Evolutionary conservation across 441 rosid genomes (phyloP).

Genomic region (Pelargonium fulgidum): DNA sequence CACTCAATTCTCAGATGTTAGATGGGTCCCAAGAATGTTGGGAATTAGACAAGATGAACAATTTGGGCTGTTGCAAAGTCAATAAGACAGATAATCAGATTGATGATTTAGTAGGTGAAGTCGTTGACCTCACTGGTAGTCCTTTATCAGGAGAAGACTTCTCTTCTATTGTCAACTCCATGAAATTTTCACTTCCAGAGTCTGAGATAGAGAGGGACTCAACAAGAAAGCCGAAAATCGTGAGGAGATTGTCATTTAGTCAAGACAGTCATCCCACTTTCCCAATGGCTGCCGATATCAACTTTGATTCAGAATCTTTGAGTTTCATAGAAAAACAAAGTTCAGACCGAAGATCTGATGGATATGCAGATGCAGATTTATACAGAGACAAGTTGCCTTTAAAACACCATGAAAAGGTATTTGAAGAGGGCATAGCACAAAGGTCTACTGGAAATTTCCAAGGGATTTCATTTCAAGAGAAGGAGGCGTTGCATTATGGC

Average conservation of each 20-base stretch:
- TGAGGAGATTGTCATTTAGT: constrained; percentile 50
- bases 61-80: constrained; percentile 27
- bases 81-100: constrained; percentile 30
- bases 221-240: constrained; percentile 38
- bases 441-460: constrained; percentile 37
- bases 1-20: constrained; percentile 21
- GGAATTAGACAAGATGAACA: constrained; percentile 29
- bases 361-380: constrained; percentile 19
- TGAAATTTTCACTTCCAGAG: constrained; percentile 31
- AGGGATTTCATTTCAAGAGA: constrained; percentile 25
- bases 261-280: constrained; percentile 34
- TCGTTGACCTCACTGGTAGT: constrained; percentile 38
- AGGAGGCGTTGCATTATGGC: constrained; percentile 44
- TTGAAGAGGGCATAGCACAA: constrained; percentile 33
- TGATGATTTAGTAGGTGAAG: constrained; percentile 50
- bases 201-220: constrained; percentile 41
- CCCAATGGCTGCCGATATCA: constrained; percentile 42
- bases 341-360: constrained; percentile 24
- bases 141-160: constrained; percentile 30
- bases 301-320: constrained; percentile 35
- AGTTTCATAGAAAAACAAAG: constrained; percentile 28
- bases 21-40: constrained; percentile 26
- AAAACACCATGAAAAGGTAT: constrained; percentile 31
- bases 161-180: constrained; percentile 31
- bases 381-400: constrained; percentile 30